Conservation (phyloP, 805 yeast species). For the Ogataea saltuana region DNA sequence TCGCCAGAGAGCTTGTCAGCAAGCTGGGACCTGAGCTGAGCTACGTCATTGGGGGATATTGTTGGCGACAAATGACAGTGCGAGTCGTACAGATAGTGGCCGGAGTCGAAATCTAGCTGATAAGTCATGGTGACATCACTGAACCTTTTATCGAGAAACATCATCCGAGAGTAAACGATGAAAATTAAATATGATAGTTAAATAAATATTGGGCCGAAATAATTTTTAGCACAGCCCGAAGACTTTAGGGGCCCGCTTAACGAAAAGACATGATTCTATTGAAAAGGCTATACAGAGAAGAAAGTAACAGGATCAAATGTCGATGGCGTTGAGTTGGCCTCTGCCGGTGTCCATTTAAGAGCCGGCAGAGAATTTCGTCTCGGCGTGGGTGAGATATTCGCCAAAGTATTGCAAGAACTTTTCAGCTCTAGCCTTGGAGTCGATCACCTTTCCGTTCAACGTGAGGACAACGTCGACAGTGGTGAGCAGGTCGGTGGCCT, state of each 20-base stretch:
- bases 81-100: constrained; percentile 34
- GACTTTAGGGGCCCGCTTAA: no score
- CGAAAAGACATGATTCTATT: constrained; percentile 3
- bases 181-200: no score
- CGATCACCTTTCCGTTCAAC: constrained; percentile 42
- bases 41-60: constrained; percentile 11
- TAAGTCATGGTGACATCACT: no score
- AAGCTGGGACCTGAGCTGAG: constrained; percentile 10
- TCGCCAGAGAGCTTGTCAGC: constrained; percentile 2
- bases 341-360: no score
- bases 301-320: background rate
- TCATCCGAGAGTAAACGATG: no score
- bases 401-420: constrained; percentile 30
- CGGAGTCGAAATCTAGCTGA: no score
- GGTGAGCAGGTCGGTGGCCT: constrained; percentile 24
- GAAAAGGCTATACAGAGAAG: constrained; percentile 3
- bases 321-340: no score
- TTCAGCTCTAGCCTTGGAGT: constrained; percentile 49
- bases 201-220: no score
- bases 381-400: constrained; percentile 24
- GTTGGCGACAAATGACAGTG: constrained; percentile 42
- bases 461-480: constrained; percentile 39
- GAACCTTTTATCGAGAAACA: no score
- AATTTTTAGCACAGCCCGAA: no score
- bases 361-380: constrained; percentile 16